Percentiles rank a stretch among this genome's conserved stretches.
Conservation (phyloP, 768 basidiomycete genomes). For the Serendipita sp. region DNA sequence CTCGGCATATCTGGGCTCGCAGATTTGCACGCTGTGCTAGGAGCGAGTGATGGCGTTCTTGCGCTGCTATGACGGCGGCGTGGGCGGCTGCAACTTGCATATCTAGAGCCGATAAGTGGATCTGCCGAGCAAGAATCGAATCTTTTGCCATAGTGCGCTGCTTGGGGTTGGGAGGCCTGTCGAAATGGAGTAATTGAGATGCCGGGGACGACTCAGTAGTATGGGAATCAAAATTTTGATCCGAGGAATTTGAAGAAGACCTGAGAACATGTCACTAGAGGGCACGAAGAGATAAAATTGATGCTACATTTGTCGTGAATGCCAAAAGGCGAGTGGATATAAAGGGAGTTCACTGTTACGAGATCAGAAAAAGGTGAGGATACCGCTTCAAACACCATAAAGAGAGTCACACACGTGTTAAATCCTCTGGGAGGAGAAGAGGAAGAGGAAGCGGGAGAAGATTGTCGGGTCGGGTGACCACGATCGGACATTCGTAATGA, state of each 20-base stretch:
- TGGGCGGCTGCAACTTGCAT: constrained; percentile 4
- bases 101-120: constrained; percentile 1
- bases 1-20: constrained; percentile 4
- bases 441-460: neutral
- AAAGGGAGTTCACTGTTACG: neutral
- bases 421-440: neutral
- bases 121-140: neutral
- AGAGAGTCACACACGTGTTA: neutral
- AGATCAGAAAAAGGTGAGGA: neutral
- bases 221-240: neutral
- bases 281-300: neutral
- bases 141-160: neutral
- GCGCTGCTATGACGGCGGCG: neutral
- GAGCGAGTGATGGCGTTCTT: neutral
- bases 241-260: neutral
- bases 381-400: neutral
- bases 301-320: neutral
- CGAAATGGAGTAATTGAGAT: neutral
- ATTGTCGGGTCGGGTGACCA: neutral
- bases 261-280: neutral
- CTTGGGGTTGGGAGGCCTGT: neutral
- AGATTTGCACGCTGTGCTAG: neutral
- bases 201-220: neutral
- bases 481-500: neutral
- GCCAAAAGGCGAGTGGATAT: neutral